Conservation (phyloP, 441 rosid species). For the Omphalea diandra region DNA sequence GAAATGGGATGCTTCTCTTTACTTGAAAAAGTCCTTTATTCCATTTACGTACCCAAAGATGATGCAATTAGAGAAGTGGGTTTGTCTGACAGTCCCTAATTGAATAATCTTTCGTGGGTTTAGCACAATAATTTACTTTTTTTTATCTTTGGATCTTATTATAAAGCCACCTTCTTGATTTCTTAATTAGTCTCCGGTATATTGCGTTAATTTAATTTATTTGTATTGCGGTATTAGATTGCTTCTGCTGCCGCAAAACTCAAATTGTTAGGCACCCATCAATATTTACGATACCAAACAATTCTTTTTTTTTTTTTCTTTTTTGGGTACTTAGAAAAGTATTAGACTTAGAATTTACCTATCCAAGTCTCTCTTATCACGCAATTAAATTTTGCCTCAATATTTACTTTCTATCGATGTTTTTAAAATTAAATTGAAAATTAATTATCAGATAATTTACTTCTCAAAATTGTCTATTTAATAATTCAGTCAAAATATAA, state of each 20-base stretch:
- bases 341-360: not conserved
- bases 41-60: too few relatives aligned
- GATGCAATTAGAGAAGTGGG: not conserved
- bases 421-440: too few relatives aligned
- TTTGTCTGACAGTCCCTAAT: not conserved
- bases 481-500: too few relatives aligned
- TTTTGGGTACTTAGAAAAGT: too few relatives aligned
- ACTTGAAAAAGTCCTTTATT: not conserved
- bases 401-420: too few relatives aligned
- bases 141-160: not conserved
- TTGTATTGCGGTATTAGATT: not conserved
- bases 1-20: not conserved
- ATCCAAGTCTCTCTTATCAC: too few relatives aligned
- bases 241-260: not conserved
- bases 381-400: too few relatives aligned
- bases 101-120: not conserved
- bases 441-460: too few relatives aligned
- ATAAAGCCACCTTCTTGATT: too few relatives aligned
- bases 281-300: not conserved
- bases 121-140: not conserved
- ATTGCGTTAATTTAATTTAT: not conserved
- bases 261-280: constrained; percentile 7
- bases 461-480: too few relatives aligned
- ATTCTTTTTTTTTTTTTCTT: too few relatives aligned
- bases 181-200: not conserved